These are phyloP conservation scores for Suillus subalutaceus DNA, from an alignment of 768 basidiomycete genomes.

Conservation along the genomic window DNA sequence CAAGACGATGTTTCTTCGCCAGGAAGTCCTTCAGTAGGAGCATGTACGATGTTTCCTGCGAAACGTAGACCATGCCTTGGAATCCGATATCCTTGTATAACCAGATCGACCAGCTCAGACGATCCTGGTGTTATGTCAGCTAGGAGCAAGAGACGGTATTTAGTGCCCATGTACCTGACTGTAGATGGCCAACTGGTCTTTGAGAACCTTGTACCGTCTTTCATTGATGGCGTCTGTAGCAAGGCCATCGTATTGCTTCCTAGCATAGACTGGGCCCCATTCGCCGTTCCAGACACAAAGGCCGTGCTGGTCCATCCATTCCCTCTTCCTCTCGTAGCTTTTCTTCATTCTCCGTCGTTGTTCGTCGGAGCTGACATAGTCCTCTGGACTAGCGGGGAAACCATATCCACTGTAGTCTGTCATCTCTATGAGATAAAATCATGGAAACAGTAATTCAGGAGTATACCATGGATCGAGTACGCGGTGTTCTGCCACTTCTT, in stretches of 20 bases:
- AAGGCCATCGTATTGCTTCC: slow-evolving; percentile 59
- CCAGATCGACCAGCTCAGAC: slow-evolving; percentile 84
- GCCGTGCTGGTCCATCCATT: slow-evolving; percentile 72
- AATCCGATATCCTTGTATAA: slow-evolving; percentile 86
- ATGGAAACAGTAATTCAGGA: not conserved
- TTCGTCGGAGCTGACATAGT: slow-evolving; percentile 53
- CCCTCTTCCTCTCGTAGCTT: slow-evolving; percentile 73
- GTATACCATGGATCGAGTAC: slow-evolving; percentile 73
- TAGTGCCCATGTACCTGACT: slow-evolving; percentile 43
- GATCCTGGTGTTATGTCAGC: slow-evolving; percentile 43
- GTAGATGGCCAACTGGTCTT: slow-evolving; percentile 77
- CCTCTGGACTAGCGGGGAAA: slow-evolving; percentile 62
- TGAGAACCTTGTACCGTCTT: slow-evolving; percentile 62
- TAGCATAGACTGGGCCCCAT: slow-evolving; percentile 82
- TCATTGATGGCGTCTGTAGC: slow-evolving; percentile 69
- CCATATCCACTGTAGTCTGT: slow-evolving; percentile 51
- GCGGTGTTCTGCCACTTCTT: slow-evolving; percentile 70
- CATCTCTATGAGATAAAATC: not conserved
- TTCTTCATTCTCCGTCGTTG: slow-evolving; percentile 54
- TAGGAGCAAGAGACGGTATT: not conserved
- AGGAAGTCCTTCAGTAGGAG: slow-evolving; percentile 69
- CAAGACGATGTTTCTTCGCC: slow-evolving; percentile 76
- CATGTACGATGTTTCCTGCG: slow-evolving; percentile 72
- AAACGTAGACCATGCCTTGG: slow-evolving; percentile 82
- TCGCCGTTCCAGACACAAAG: slow-evolving; percentile 82